phyloP scores from a whole-genome alignment of 2,329 filamentous ascomycete genomes.

The Conoideocrella luteorostrata region DNA sequence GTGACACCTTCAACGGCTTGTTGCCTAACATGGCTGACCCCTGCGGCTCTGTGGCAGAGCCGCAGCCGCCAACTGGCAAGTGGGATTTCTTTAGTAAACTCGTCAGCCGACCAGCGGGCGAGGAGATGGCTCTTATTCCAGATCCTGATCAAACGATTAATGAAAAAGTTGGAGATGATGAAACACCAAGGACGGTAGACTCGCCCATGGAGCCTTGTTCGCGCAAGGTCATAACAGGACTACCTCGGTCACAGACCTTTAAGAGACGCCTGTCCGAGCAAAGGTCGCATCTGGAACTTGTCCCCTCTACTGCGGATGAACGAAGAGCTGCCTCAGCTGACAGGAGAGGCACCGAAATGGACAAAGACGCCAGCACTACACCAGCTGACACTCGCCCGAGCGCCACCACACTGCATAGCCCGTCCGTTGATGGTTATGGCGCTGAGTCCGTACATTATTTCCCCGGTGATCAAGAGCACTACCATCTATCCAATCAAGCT shows the following conservation, averaged over 20 bases:
- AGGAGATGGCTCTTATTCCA: conserved; percentile 8
- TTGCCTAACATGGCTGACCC: conserved; percentile 25
- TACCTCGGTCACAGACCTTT: conserved; percentile 74
- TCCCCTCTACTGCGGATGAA: conserved; percentile 57
- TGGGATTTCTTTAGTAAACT: conserved; percentile 23
- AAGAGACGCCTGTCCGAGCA: conserved; percentile 77
- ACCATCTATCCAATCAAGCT: background rate
- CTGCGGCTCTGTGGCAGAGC: conserved; percentile 21
- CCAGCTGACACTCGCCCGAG: conserved; percentile 36
- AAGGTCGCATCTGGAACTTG: conserved; percentile 64
- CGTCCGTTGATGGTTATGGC: background rate
- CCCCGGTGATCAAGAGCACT: background rate
- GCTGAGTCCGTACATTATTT: background rate
- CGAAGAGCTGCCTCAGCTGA: conserved; percentile 66
- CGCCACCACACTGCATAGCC: conserved; percentile 38
- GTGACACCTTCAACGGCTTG: conserved; percentile 1
- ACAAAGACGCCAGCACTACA: conserved; percentile 18
- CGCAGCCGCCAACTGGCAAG: conserved; percentile 19
- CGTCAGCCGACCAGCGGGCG: conserved; percentile 17
- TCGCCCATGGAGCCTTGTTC: conserved; percentile 11
- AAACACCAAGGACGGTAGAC: background rate
- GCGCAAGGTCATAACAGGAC: conserved; percentile 65
- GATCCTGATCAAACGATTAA: conserved; percentile 3
- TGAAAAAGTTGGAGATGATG: background rate
- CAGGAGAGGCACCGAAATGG: conserved; percentile 20